Evolutionary conservation across 345 rosid genomes (phyloP).

Genomic region (Corymbia maculata): DNA sequence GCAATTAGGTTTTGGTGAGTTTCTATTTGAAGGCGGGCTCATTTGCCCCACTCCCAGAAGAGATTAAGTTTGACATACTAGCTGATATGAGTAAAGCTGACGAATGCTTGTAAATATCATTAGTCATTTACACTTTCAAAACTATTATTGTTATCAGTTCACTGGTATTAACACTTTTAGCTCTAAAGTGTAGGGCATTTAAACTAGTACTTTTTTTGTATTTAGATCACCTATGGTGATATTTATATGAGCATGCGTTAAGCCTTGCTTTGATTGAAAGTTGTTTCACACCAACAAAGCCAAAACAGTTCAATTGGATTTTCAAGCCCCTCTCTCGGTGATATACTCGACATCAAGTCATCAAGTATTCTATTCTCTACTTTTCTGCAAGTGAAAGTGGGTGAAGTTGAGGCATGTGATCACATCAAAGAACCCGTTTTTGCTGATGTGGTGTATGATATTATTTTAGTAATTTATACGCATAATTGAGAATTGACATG

Average conservation of each 20-base stretch:
- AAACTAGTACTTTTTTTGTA: neutral
- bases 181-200: neutral
- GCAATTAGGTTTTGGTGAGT: conserved; percentile 56
- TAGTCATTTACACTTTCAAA: neutral
- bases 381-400: neutral
- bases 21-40: conserved; percentile 90
- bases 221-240: neutral
- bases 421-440: neutral
- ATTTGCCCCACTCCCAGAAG: conserved; percentile 57
- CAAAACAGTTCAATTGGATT: neutral
- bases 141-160: neutral
- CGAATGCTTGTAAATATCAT: conserved; percentile 42
- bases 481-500: neutral
- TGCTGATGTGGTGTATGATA: neutral
- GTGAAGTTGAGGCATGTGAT: neutral
- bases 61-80: conserved; percentile 54
- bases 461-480: neutral
- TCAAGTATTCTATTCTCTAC: neutral
- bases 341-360: neutral
- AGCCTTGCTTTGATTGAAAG: neutral
- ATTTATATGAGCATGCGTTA: neutral
- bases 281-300: neutral
- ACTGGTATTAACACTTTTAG: neutral
- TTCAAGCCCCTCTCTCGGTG: neutral
- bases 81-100: conserved; percentile 47